phyloP scores from a whole-genome alignment of 805 yeast species.

The Candida boidinii region DNA sequence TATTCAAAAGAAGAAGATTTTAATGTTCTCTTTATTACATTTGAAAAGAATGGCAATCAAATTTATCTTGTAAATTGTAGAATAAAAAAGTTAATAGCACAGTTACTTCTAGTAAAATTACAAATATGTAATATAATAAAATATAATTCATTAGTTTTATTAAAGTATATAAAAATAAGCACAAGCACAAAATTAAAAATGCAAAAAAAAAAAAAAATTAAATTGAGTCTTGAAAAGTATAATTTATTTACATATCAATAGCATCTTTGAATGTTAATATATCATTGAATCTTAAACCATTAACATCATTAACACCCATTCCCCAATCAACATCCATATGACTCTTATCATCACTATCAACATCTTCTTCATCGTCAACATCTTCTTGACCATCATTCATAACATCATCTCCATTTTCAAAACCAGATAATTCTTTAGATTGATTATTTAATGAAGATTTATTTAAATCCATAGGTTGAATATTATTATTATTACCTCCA shows the following conservation, averaged over 20 bases:
- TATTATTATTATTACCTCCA: too few relatives aligned
- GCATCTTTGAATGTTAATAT: constrained; percentile 60
- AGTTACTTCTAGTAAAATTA: neutral
- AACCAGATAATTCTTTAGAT: neutral
- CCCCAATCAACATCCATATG: constrained; percentile 26
- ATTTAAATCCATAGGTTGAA: too few relatives aligned
- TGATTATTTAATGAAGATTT: too few relatives aligned
- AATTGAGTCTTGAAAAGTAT: neutral
- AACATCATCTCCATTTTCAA: constrained; percentile 17
- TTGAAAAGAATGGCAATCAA: too few relatives aligned
- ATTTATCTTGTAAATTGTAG: constrained; percentile 36
- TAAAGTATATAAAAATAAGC: neutral
- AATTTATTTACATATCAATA: constrained; percentile 23
- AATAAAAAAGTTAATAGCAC: constrained; percentile 24
- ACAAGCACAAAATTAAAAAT: neutral
- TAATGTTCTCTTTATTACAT: too few relatives aligned
- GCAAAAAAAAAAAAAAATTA: neutral
- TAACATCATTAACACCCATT: constrained; percentile 34
- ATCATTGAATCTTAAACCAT: constrained; percentile 60
- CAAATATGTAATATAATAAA: constrained; percentile 3
- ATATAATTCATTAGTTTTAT: neutral
- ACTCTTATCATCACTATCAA: constrained; percentile 2
- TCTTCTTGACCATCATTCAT: constrained; percentile 9
- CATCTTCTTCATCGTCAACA: constrained; percentile 9
- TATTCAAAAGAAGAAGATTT: too few relatives aligned